A percentile compares a stretch with the other conserved stretches of the same genome.
Evolutionary conservation across 257 asterid species (phyloP).

Genomic region (Gynochthodes officinalis): DNA sequence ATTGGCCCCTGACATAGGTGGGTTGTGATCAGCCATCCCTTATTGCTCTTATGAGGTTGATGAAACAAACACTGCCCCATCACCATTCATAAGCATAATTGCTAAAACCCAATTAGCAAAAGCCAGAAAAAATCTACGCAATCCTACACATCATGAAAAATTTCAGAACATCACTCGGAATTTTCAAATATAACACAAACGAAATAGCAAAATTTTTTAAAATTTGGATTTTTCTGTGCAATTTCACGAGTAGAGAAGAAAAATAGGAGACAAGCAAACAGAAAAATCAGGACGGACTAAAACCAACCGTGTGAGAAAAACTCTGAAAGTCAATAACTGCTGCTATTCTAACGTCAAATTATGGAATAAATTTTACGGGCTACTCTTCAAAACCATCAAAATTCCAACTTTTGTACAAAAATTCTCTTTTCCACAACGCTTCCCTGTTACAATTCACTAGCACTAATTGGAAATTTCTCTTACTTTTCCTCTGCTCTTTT

Average conservation of each 20-base stretch:
- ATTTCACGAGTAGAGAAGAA: not conserved
- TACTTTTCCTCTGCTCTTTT: slow-evolving; percentile 9
- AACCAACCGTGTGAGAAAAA: slow-evolving; percentile 7
- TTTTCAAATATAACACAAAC: not conserved
- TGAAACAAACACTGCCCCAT: slow-evolving; percentile 28
- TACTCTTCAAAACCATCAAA: slow-evolving; percentile 1
- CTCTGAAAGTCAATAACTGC: slow-evolving; percentile 29
- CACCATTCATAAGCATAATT: slow-evolving; percentile 33
- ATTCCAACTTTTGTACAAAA: slow-evolving; percentile 1
- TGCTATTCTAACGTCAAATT: slow-evolving; percentile 21
- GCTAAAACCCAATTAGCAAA: slow-evolving; percentile 13
- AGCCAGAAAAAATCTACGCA: slow-evolving; percentile 3
- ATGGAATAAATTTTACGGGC: slow-evolving; percentile 2
- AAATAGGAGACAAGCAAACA: not conserved
- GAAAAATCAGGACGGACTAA: not conserved
- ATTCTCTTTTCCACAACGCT: not conserved
- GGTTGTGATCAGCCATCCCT: slow-evolving; percentile 34
- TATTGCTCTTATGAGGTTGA: slow-evolving; percentile 14
- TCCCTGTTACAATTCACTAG: slow-evolving; percentile 16
- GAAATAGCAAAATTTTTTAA: too few species aligned
- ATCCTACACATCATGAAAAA: slow-evolving; percentile 13
- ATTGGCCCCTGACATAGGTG: slow-evolving; percentile 22
- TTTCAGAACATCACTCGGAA: not conserved
- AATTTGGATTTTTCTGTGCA: not conserved
- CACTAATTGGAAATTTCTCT: not conserved